Evolutionary conservation across 2,329 filamentous ascomycete species (phyloP).

Genomic region (Ascomycota sp.): DNA sequence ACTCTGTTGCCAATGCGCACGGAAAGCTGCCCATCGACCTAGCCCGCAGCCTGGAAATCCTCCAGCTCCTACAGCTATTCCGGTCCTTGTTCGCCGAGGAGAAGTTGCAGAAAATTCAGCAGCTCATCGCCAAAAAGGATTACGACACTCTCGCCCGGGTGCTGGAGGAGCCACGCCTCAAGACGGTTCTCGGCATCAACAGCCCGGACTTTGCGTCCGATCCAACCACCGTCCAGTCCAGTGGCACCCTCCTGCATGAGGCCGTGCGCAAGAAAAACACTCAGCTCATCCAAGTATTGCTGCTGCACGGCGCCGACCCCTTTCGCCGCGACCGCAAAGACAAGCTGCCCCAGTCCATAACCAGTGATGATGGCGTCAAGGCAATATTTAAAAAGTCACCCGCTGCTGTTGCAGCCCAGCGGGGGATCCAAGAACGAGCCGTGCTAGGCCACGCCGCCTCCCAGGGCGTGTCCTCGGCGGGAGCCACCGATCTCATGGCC

Average conservation of each 20-base stretch:
- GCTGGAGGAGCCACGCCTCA: conserved; percentile 66
- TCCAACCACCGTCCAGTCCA: conserved; percentile 51
- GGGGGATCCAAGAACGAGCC: conserved; percentile 91
- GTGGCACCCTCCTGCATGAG: conserved; percentile 87
- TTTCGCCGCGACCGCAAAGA: conserved; percentile 90
- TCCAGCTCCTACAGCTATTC: conserved; percentile 80
- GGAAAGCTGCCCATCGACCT: conserved; percentile 76
- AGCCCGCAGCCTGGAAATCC: conserved; percentile 82
- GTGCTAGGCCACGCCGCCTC: conserved; percentile 59
- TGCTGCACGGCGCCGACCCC: conserved; percentile 88
- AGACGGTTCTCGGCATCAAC: conserved; percentile 81
- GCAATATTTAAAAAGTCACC: conserved; percentile 86
- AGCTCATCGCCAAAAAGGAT: conserved; percentile 49
- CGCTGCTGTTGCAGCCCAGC: conserved; percentile 80
- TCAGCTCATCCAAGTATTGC: conserved; percentile 69
- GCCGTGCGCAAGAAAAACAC: conserved; percentile 75
- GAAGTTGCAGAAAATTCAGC: conserved; percentile 69
- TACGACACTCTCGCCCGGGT: conserved; percentile 63
- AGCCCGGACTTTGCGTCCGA: conserved; percentile 76
- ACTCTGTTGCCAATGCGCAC: conserved; percentile 65
- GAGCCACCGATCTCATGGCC: conserved; percentile 39
- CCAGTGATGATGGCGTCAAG: conserved; percentile 77
- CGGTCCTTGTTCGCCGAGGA: conserved; percentile 76
- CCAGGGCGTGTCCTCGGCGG: conserved; percentile 30
- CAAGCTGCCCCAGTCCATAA: conserved; percentile 88